Evolutionary conservation across 2,329 filamentous ascomycete genomes (phyloP).

Genomic region (Beauveria caledonica): DNA sequence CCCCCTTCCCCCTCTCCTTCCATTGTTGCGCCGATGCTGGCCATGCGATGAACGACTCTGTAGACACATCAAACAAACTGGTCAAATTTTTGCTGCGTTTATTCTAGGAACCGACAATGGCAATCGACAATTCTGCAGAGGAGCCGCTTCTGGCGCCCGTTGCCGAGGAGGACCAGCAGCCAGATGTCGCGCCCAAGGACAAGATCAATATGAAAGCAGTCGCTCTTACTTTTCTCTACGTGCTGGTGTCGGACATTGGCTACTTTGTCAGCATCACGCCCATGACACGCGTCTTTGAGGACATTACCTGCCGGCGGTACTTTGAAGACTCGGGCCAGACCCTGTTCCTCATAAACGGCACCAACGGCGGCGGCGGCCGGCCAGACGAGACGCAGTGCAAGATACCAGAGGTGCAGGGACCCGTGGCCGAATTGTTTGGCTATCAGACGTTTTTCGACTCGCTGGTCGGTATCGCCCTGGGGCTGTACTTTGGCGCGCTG

Average conservation of each 20-base stretch:
- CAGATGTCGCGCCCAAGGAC: not conserved
- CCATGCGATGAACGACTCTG: not conserved
- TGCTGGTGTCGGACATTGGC: not conserved
- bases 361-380: not conserved
- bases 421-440: constrained; percentile 6
- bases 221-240: not conserved
- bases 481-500: constrained; percentile 7
- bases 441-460: constrained; percentile 3
- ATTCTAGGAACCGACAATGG: not conserved
- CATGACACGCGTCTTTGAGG: constrained; percentile 4
- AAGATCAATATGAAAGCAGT: not conserved
- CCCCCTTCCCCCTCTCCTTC: too few relatives aligned
- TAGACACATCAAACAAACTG: not conserved
- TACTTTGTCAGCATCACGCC: constrained; percentile 6
- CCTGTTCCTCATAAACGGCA: not conserved
- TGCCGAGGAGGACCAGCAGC: not conserved
- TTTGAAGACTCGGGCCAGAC: not conserved
- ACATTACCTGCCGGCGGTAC: constrained; percentile 1
- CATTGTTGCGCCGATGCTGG: not conserved
- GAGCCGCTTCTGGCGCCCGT: constrained; percentile 1
- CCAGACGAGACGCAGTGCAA: constrained; percentile 9
- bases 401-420: constrained; percentile 4
- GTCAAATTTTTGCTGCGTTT: not conserved
- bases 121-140: not conserved
- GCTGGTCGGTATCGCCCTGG: constrained; percentile 5